Evolutionary conservation across 768 basidiomycete genomes (phyloP).

Genomic region (Stropharia rugosoannulata): DNA sequence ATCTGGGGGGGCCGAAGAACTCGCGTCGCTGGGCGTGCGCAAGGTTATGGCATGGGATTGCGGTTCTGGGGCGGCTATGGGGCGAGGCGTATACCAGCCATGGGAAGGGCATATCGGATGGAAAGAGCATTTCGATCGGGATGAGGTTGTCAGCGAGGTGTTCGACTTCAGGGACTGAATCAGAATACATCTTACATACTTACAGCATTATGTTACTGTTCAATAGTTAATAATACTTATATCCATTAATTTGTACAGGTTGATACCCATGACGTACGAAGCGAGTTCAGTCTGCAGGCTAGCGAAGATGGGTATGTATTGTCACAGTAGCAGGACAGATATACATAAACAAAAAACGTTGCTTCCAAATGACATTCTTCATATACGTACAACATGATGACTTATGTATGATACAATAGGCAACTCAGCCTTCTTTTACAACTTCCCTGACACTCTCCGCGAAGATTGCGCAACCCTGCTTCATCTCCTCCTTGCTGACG

Average conservation of each 20-base stretch:
- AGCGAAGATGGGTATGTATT: no score
- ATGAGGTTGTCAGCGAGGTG: background rate
- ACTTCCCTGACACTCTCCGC: slow-evolving; percentile 70
- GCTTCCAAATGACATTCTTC: no score
- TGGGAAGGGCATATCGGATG: background rate
- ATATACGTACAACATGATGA: no score
- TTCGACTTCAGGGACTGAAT: background rate
- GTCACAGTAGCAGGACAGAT: no score
- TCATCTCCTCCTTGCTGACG: slow-evolving; percentile 72
- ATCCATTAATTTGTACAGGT: no score
- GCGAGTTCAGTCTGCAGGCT: no score
- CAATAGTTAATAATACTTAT: no score
- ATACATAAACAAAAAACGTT: no score
- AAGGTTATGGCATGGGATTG: background rate
- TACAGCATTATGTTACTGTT: background rate
- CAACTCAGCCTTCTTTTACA: slow-evolving; percentile 40
- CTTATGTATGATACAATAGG: no score
- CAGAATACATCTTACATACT: background rate
- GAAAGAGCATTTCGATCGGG: background rate
- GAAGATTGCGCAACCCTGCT: slow-evolving; percentile 66
- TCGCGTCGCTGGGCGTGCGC: background rate
- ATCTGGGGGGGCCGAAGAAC: background rate
- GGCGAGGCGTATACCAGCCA: no score
- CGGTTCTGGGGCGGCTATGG: background rate
- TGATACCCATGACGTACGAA: no score